Percentiles rank a stretch among this genome's conserved stretches.
phyloP scores from a whole-genome alignment of 2,329 filamentous ascomycete genomes.

The Neurospora sp. region DNA sequence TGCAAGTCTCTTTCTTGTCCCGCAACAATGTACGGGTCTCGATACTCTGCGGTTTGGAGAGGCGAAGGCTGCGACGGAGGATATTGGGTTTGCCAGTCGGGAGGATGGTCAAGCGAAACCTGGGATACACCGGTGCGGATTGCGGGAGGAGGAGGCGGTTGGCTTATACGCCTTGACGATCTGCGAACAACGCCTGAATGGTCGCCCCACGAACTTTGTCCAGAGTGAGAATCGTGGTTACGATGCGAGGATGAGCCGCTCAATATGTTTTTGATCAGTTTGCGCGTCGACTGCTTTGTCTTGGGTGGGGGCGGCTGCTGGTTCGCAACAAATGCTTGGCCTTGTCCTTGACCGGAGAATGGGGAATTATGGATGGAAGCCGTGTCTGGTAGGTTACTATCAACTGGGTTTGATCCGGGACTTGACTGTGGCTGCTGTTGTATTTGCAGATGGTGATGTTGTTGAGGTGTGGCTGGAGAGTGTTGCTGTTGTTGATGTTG shows the following conservation, averaged over 20 bases:
- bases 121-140: constrained; percentile 33
- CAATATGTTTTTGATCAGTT: constrained; percentile 45
- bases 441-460: constrained; percentile 4
- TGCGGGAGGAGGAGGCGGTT: constrained; percentile 28
- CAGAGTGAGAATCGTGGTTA: constrained; percentile 17
- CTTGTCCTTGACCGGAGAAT: neutral
- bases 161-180: constrained; percentile 48
- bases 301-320: constrained; percentile 15
- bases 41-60: constrained; percentile 30
- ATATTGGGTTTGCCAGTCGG: constrained; percentile 25
- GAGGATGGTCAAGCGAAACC: constrained; percentile 26
- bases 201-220: constrained; percentile 36
- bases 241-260: constrained; percentile 29
- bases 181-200: constrained; percentile 39
- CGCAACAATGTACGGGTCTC: constrained; percentile 24
- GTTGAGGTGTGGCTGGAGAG: constrained; percentile 1
- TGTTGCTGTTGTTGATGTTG: constrained; percentile 9
- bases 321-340: constrained; percentile 2
- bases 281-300: constrained; percentile 39
- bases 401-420: constrained; percentile 9
- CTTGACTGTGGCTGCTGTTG: constrained; percentile 4
- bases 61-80: constrained; percentile 31
- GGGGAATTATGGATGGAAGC: neutral
- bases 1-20: constrained; percentile 30
- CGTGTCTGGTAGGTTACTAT: constrained; percentile 11